phyloP scores from a whole-genome alignment of 257 asterid genomes.

The Plantago major region DNA sequence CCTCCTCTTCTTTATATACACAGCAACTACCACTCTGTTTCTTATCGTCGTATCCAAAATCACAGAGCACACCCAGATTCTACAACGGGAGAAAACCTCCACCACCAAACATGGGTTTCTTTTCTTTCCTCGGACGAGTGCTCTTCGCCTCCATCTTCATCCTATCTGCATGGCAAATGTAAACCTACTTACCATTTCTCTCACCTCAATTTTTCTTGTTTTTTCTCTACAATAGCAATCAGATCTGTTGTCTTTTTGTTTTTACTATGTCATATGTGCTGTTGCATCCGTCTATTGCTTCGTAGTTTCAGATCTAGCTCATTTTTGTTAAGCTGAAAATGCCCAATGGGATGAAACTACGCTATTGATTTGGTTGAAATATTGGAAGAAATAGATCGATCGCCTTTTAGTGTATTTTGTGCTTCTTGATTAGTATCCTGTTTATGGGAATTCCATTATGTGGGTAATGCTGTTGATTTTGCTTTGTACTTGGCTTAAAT shows the following conservation, averaged over 20 bases:
- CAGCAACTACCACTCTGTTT: no score
- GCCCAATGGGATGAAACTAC: no score
- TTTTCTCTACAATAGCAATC: background rate
- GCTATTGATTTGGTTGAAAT: background rate
- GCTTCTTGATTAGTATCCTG: background rate
- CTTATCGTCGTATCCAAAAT: no score
- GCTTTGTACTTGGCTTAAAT: background rate
- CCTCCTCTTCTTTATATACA: no score
- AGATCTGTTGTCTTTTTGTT: conserved; percentile 36
- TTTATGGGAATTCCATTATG: background rate
- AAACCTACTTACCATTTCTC: conserved; percentile 6
- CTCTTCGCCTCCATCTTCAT: conserved; percentile 88
- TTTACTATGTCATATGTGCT: background rate
- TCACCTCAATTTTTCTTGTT: no score
- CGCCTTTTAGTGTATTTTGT: background rate
- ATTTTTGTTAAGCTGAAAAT: background rate
- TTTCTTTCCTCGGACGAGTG: conserved; percentile 80
- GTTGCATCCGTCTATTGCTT: background rate
- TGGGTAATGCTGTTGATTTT: background rate
- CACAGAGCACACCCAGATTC: no score
- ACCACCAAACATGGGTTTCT: conserved; percentile 59
- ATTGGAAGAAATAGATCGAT: background rate
- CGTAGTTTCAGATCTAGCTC: conserved; percentile 1
- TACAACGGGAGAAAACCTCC: no score
- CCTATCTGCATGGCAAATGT: conserved; percentile 97